These are phyloP conservation scores for Claviceps spartinae DNA, from an alignment of 2,329 filamentous ascomycete genomes.

Conservation along the genomic window DNA sequence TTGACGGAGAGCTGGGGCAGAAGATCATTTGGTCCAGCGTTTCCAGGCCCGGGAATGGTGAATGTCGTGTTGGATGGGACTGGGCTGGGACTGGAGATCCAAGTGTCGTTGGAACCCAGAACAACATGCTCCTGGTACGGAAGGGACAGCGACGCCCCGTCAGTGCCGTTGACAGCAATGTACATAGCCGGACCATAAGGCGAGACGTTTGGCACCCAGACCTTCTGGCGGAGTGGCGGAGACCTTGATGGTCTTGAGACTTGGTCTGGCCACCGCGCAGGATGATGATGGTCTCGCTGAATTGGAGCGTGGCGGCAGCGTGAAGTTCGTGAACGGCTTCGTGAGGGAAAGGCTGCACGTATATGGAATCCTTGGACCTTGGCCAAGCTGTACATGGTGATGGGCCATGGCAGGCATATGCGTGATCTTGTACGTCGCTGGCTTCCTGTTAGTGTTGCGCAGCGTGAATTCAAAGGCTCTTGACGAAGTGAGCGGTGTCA, in stretches of 20 bases:
- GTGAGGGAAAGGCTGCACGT: conserved; percentile 31
- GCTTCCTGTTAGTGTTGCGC: conserved; percentile 35
- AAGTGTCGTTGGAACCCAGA: conserved; percentile 12
- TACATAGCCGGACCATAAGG: conserved; percentile 7
- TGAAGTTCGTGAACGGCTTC: conserved; percentile 25
- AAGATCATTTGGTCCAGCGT: conserved; percentile 15
- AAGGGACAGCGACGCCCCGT: conserved; percentile 22
- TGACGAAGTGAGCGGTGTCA: conserved; percentile 43
- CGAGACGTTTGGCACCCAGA: conserved; percentile 4
- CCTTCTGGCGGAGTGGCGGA: conserved; percentile 3
- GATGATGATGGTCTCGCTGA: conserved; percentile 5
- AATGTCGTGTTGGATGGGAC: conserved; percentile 25
- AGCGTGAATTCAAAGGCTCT: conserved; percentile 38
- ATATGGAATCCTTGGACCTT: conserved; percentile 16
- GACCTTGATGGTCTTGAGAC: conserved; percentile 1
- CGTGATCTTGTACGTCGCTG: conserved; percentile 37
- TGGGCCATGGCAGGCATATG: conserved; percentile 35
- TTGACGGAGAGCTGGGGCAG: conserved; percentile 27
- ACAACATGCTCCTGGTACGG: conserved; percentile 25
- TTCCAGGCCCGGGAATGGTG: conserved; percentile 26
- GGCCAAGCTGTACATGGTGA: conserved; percentile 37
- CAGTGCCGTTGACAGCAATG: conserved; percentile 20
- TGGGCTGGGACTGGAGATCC: conserved; percentile 12
- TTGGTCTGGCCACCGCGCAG: conserved; percentile 3
- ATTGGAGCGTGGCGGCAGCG: conserved; percentile 22